phyloP scores from a whole-genome alignment of 371 early-diverging fungal genomes.

The Smittium culicis region DNA sequence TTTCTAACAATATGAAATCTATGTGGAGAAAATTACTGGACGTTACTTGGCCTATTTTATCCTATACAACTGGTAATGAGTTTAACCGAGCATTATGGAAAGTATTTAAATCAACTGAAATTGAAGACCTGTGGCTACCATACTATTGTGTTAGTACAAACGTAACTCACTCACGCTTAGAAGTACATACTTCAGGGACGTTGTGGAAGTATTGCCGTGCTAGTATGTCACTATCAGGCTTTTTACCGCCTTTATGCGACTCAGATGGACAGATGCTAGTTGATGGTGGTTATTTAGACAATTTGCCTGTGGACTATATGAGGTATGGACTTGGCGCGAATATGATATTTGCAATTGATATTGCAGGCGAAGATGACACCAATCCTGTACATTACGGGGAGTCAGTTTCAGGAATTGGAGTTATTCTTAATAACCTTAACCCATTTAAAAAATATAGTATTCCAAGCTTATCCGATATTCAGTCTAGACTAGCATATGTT shows the following conservation, averaged over 20 bases:
- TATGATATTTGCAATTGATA: constrained; percentile 95
- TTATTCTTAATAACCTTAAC: constrained; percentile 69
- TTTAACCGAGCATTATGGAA: no score
- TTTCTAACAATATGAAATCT: constrained; percentile 65
- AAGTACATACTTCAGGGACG: constrained; percentile 81
- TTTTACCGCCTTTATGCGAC: constrained; percentile 90
- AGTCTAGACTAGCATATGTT: no score
- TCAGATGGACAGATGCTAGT: constrained; percentile 83
- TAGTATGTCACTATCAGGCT: constrained; percentile 95
- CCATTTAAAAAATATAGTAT: constrained; percentile 57
- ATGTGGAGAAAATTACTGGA: constrained; percentile 81
- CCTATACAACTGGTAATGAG: no score
- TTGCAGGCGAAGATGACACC: constrained; percentile 78
- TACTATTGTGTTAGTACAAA: constrained; percentile 96
- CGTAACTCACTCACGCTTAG: constrained; percentile 88
- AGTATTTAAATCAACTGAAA: no score
- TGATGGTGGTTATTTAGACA: constrained; percentile 99
- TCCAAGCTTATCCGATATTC: constrained; percentile 93
- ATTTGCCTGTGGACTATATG: constrained; percentile 94
- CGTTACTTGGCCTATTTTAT: no score
- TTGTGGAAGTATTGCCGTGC: constrained; percentile 97
- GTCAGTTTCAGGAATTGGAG: constrained; percentile 87
- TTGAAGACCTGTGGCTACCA: constrained; percentile 97
- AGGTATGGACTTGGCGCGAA: constrained; percentile 72
- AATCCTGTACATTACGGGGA: constrained; percentile 87